Percentiles rank a stretch among this genome's conserved stretches.
Conservation (phyloP, 2,329 filamentous ascomycete species). For the Pestalotiopsis sp. region DNA sequence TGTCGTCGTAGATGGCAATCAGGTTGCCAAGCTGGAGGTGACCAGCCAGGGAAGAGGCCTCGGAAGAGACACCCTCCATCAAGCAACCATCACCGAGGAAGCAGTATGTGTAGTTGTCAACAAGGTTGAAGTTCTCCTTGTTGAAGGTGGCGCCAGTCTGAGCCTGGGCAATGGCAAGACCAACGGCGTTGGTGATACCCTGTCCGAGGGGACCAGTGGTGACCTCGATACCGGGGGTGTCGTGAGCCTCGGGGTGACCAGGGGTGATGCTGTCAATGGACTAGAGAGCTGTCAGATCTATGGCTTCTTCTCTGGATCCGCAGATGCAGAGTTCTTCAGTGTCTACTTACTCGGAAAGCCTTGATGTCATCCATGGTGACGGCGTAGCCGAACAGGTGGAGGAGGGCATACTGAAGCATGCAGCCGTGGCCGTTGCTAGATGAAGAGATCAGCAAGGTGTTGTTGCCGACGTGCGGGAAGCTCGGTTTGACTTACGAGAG, state of each 20-base stretch:
- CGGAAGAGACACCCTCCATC: conserved; percentile 95
- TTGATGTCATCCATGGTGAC: conserved; percentile 90
- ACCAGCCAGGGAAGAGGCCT: conserved; percentile 89
- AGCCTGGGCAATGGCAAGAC: conserved; percentile 94
- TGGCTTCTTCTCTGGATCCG: not conserved
- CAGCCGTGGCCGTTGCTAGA: conserved; percentile 94
- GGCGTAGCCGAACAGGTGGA: conserved; percentile 93
- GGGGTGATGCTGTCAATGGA: conserved; percentile 75
- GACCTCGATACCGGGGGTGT: conserved; percentile 95
- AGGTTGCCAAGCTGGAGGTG: conserved; percentile 98
- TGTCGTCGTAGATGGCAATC: conserved; percentile 97
- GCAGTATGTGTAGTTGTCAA: conserved; percentile 96
- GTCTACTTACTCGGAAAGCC: conserved; percentile 82
- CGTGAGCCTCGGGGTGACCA: conserved; percentile 94
- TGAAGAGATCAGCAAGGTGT: not conserved
- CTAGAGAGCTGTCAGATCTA: conserved; percentile 32
- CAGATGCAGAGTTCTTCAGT: not conserved
- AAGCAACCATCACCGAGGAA: conserved; percentile 98
- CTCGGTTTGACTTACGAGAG: conserved; percentile 77
- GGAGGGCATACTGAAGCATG: conserved; percentile 98
- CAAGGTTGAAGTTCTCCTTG: conserved; percentile 87
- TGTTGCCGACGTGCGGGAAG: not conserved
- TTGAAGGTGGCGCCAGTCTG: conserved; percentile 93
- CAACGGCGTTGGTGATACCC: conserved; percentile 95
- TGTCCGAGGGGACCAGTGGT: conserved; percentile 97